Conservation (phyloP, 2,329 filamentous ascomycete species). For the Phaeosphaeriaceae sp. region DNA sequence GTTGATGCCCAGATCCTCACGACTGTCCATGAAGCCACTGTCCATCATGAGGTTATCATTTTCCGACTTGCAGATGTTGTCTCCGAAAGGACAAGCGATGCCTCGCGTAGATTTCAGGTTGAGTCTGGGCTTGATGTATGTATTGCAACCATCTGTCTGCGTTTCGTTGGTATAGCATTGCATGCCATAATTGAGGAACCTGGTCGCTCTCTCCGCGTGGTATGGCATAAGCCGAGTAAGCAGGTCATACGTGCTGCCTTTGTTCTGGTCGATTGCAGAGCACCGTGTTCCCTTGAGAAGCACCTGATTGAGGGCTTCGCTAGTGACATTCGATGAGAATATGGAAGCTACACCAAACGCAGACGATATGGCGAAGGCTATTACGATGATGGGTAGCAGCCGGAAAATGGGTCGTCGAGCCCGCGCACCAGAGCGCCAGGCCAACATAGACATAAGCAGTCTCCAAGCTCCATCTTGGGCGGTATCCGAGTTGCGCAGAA, state of each 20-base stretch:
- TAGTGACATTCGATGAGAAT: conserved; percentile 46
- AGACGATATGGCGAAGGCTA: conserved; percentile 18
- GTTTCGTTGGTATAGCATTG: conserved; percentile 24
- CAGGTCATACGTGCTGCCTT: conserved; percentile 5
- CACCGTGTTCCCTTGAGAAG: conserved; percentile 32
- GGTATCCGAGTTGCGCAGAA: conserved; percentile 41
- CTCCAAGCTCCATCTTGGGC: conserved; percentile 26
- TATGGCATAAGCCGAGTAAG: conserved; percentile 10
- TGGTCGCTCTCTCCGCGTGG: conserved; percentile 16
- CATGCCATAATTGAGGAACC: conserved; percentile 23
- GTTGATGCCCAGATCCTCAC: conserved; percentile 33
- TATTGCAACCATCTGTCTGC: conserved; percentile 21
- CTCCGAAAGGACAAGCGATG: conserved; percentile 25
- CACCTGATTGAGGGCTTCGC: conserved; percentile 42
- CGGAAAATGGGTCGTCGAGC: conserved; percentile 16
- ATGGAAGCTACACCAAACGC: conserved; percentile 35
- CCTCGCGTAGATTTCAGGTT: conserved; percentile 11
- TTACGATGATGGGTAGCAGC: conserved; percentile 16
- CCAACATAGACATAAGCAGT: conserved; percentile 18
- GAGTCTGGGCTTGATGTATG: conserved; percentile 20
- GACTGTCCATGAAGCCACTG: conserved; percentile 29
- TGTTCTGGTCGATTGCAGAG: not conserved
- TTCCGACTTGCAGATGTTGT: conserved; percentile 20
- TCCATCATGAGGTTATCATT: conserved; percentile 26
- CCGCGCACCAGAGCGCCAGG: conserved; percentile 23